These are phyloP conservation scores for Penicillium riverlandense DNA, from an alignment of 495 filamentous ascomycete genomes.

Conservation along the genomic window DNA sequence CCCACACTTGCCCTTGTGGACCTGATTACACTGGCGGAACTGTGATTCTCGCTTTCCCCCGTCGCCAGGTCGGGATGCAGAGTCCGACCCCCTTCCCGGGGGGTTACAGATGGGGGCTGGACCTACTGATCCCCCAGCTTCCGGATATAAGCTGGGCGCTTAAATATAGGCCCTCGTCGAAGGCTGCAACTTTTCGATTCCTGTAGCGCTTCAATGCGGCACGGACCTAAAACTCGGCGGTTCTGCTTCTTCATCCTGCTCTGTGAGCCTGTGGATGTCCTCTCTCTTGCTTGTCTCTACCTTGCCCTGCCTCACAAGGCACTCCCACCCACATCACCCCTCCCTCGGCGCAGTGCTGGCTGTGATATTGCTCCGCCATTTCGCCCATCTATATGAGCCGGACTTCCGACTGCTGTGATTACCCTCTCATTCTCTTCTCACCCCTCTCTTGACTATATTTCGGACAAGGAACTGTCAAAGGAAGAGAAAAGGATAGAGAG, in stretches of 20 bases:
- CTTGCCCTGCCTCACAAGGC: constrained; percentile 34
- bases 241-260: constrained; percentile 23
- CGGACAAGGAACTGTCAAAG: too few relatives aligned
- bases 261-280: constrained; percentile 34
- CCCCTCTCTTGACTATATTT: too few relatives aligned
- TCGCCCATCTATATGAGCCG: too few relatives aligned
- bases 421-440: too few relatives aligned
- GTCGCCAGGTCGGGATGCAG: too few relatives aligned
- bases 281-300: constrained; percentile 12
- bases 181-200: constrained; percentile 20
- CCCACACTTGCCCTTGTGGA: too few relatives aligned
- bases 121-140: too few relatives aligned
- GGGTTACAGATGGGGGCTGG: neutral
- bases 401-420: too few relatives aligned
- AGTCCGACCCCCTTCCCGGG: neutral
- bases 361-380: constrained; percentile 17
- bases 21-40: too few relatives aligned
- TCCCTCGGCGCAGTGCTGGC: constrained; percentile 3
- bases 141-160: constrained; percentile 19
- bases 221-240: constrained; percentile 31
- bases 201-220: constrained; percentile 23
- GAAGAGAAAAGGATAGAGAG: too few relatives aligned
- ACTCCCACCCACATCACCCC: constrained; percentile 4
- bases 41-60: too few relatives aligned
- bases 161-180: constrained; percentile 36